Conservation (phyloP, 805 yeast genomes). For the Cyberlindnera americana region DNA sequence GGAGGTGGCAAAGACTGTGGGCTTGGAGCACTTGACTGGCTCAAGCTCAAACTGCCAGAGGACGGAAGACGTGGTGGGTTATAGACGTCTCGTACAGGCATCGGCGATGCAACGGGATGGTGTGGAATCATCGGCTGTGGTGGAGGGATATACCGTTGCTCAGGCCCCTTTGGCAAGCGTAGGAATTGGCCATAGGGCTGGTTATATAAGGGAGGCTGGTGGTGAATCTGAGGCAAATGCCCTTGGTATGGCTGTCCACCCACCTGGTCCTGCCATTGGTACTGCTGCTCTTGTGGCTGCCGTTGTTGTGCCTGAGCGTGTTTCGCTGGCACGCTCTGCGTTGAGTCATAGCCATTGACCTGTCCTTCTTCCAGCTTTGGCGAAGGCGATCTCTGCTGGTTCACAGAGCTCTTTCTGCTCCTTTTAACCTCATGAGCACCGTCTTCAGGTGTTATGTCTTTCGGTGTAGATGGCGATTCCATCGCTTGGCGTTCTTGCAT, state of each 20-base stretch:
- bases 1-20: neutral
- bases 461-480: too few relatives aligned
- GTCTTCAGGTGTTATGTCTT: too few relatives aligned
- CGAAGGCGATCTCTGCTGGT: too few relatives aligned
- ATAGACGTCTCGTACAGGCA: neutral
- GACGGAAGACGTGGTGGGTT: neutral
- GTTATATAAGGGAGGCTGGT: neutral
- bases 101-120: neutral
- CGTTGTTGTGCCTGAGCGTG: neutral
- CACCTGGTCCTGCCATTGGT: neutral
- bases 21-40: neutral
- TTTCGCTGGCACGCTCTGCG: too few relatives aligned
- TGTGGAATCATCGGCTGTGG: too few relatives aligned
- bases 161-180: neutral
- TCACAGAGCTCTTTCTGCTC: too few relatives aligned
- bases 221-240: neutral
- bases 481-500: conserved; percentile 1
- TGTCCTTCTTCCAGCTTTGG: too few relatives aligned
- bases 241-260: neutral
- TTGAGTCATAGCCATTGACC: too few relatives aligned
- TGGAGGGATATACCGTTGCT: neutral
- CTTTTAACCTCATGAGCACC: too few relatives aligned
- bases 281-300: neutral
- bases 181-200: neutral
- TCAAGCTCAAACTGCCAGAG: neutral